Conservation (phyloP, 2,329 filamentous ascomycete species). For the Kalaharituber pfeilii region DNA sequence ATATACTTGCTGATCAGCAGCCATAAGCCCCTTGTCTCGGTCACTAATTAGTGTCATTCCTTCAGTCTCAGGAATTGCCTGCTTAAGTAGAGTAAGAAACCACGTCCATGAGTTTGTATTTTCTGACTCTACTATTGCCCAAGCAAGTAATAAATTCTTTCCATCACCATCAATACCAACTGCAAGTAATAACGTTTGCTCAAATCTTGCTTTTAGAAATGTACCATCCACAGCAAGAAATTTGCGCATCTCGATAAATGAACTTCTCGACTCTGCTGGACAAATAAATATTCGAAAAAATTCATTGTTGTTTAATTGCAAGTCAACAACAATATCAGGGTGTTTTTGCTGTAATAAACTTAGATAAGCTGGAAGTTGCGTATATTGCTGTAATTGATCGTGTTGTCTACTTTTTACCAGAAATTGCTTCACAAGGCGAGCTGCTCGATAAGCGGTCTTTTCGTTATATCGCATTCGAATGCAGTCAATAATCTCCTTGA, state of each 20-base stretch:
- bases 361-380: slow-evolving; percentile 5
- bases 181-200: slow-evolving; percentile 4
- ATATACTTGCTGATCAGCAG: background rate
- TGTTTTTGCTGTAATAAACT: background rate
- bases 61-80: background rate
- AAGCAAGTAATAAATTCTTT: slow-evolving; percentile 11
- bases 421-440: background rate
- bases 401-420: background rate
- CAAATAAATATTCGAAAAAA: slow-evolving; percentile 7
- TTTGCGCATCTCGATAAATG: background rate
- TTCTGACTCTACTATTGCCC: slow-evolving; percentile 11
- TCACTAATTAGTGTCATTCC: slow-evolving; percentile 9
- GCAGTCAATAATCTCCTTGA: background rate
- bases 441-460: background rate
- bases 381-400: background rate
- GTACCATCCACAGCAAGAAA: slow-evolving; percentile 8
- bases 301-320: background rate
- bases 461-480: background rate
- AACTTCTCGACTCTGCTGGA: background rate
- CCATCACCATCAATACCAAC: slow-evolving; percentile 15
- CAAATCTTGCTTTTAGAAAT: slow-evolving; percentile 6
- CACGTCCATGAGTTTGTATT: slow-evolving; percentile 6
- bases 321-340: background rate
- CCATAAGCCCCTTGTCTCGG: slow-evolving; percentile 8
- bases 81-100: slow-evolving; percentile 5